These are phyloP conservation scores for Hypoxylon sp. DNA, from an alignment of 2,329 filamentous ascomycete species.

Conservation along the genomic window DNA sequence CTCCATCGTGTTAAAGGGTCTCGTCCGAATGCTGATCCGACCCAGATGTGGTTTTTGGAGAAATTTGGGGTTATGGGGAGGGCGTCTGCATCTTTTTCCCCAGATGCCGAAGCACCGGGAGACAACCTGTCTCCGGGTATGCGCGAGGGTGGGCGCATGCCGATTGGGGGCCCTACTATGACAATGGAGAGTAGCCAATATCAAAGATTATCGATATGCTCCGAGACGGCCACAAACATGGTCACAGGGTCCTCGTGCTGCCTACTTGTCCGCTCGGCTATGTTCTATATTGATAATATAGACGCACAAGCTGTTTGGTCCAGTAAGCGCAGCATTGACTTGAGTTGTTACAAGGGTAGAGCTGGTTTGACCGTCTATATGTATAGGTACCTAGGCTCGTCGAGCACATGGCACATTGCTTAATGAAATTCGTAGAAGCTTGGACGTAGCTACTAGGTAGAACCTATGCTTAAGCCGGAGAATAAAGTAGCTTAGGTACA, in stretches of 20 bases:
- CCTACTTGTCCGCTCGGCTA: slow-evolving; percentile 22
- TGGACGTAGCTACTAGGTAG: background rate
- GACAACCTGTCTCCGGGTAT: slow-evolving; percentile 39
- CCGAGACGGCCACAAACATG: slow-evolving; percentile 19
- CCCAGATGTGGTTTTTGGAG: slow-evolving; percentile 43
- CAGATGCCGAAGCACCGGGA: slow-evolving; percentile 47
- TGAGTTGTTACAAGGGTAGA: slow-evolving; percentile 14
- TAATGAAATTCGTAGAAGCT: background rate
- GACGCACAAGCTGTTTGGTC: slow-evolving; percentile 7
- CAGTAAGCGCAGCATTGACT: slow-evolving; percentile 6
- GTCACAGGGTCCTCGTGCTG: slow-evolving; percentile 11
- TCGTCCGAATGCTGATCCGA: slow-evolving; percentile 42
- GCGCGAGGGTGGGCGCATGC: slow-evolving; percentile 35
- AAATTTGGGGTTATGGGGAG: slow-evolving; percentile 43
- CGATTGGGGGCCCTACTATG: slow-evolving; percentile 38
- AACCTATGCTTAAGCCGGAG: background rate
- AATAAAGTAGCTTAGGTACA: background rate
- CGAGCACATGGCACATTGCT: slow-evolving; percentile 4
- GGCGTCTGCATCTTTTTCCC: slow-evolving; percentile 33
- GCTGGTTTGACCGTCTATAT: background rate
- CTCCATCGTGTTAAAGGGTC: slow-evolving; percentile 37
- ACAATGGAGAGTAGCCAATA: slow-evolving; percentile 30
- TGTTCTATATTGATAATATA: slow-evolving; percentile 33
- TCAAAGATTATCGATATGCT: slow-evolving; percentile 28
- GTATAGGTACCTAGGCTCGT: background rate